Evolutionary conservation across 1,284 basidiomycete genomes (phyloP), one percentile per base, ranked within the genome.

Genomic region (Apiotrichum porosum): DNA sequence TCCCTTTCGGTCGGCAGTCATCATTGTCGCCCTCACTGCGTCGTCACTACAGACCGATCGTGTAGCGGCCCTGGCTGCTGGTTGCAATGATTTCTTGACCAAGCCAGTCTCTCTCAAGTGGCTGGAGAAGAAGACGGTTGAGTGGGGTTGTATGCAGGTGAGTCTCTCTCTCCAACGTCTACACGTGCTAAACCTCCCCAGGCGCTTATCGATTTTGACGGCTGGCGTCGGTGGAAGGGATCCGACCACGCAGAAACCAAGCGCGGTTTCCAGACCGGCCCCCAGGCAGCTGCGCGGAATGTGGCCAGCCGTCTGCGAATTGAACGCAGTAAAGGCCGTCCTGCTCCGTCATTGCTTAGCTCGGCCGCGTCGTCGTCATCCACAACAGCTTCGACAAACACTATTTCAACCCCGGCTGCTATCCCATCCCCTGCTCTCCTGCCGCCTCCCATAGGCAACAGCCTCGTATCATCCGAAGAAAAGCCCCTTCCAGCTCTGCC

Each of bases 31-130:
- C 13, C 79, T 98, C 34, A 98, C 95, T 0, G 95, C 95, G 2
- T 97, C 93, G 18, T 92, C 85, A 21, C 76, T 94, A 30, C 87
- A 91, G 68, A 85, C 83, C 49, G 95, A 98, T 78, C 83, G 95
- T 77, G 90, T 97, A 31, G 86, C 86, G 19, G 95, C 95, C 15
- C 81, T 99, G 9, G 93, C 89, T 1, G 95, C 95, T 1, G 95
- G 95, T 3, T 99, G 95, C 75, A 98, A 99, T 64, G 95, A 99
- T 71, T 99, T 97, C 74, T 75, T 99, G 48, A 98, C 93, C 40
- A 98, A 99, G 66, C 95, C 95, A 0, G 94, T 98, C 24, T 90
- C 88, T 10, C 77, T 95, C 18, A 80, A 86, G 41, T 99, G 95
- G 95, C 77, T 99, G 44, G 92, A 97, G 71, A 89, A 86, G 77